Base-by-base conservation (phyloP, 306 rosid species). In the Betula pendula region DNA sequence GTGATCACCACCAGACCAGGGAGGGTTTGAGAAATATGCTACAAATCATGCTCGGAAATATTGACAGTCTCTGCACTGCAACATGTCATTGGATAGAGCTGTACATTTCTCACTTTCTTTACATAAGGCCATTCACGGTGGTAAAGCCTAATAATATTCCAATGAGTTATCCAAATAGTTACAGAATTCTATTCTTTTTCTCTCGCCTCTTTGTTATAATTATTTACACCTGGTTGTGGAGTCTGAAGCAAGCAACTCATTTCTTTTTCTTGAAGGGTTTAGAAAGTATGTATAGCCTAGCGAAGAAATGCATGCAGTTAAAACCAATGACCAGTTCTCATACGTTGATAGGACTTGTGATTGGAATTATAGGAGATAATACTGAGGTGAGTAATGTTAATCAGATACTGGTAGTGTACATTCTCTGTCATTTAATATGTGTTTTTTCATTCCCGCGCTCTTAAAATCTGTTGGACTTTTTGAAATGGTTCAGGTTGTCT, bases 11-110 rank as follows among this genome's bases (percentile, higher is more conserved):
- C 60, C 89, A 48, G 76, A 94, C 98, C 51, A 74, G 79, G 60
- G 95, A 90, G 40, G 97, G 98, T 27, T 88, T 94, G 93, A 89
- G 87, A 79, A 87, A 88, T 82, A 79, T 94, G 89, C 87, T 94
- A 77, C 97, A 90, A 74, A 87, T 92, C 84, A 87, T 90, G 90
- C 90, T 94, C 42, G 98, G 98, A 78, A 89, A 83, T 81, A 79
- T 82, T 29, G 90, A 89, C 75, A 84, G 71, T 80, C 94, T 94
- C 79, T 72, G 82, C 87, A 77, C 67, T 47, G 88, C 88, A 79
- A 88, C 95, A 60, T 92, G 89, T 85, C 77, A 86, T 45, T 94
- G 98, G 98, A 79, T 84, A 53, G 98, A 94, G 86, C 86, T 94
- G 82, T 90, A 76, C 78, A 77, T 90, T 73, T 87, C 97, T 56